Base-by-base conservation (phyloP, 345 rosid species). In the Aquilaria yunnanensis region DNA sequence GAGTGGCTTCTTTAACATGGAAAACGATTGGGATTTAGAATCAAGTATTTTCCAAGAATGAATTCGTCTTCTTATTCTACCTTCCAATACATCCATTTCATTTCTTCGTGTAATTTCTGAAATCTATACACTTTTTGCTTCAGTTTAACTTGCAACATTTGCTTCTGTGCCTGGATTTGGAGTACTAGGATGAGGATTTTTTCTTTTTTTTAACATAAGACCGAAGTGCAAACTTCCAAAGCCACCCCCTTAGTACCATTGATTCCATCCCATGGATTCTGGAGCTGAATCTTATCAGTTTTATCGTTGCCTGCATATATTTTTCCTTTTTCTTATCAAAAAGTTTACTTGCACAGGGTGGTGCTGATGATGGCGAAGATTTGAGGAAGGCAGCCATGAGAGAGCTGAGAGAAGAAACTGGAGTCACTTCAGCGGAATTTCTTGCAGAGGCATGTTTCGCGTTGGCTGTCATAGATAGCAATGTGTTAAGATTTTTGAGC, bases 381-480 rank as follows among this genome's bases (percentile, higher is more conserved):
- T 67, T 84, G 31, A 85, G 78, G 75, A 72, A 70, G 61, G 92
- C 92, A 53, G 92, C 88, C 47, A 64, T 79, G 10, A 80, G 96
- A 70, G 96, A 86, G 72, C 62, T 88, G 47, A 82, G 88, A 81
- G 96, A 88, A 75, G 92, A 88, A 75, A 88, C 92, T 0, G 90
- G 92, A 3, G 83, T 88, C 72, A 82, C 78, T 58, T 84, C 96
- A 0, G 88, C 88, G 0, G 92, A 84, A 73, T 77, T 88, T 77
- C 70, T 88, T 59, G 84, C 92, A 31, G 92, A 84, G 92, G 96
- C 67, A 67, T 58, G 80, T 74, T 61, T 67, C 16, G 16, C 29
- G 56, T 37, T 37, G 43, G 43, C 43, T 37, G 43, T 37, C 8
- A 37, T 37, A 37, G 43, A 23, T 23, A 23, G 23, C 23, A 1